Evolutionary conservation across 352 stramenopile genomes (phyloP), one percentile per base, ranked within the genome.

Genomic region (Phytopythium oedochilum): DNA sequence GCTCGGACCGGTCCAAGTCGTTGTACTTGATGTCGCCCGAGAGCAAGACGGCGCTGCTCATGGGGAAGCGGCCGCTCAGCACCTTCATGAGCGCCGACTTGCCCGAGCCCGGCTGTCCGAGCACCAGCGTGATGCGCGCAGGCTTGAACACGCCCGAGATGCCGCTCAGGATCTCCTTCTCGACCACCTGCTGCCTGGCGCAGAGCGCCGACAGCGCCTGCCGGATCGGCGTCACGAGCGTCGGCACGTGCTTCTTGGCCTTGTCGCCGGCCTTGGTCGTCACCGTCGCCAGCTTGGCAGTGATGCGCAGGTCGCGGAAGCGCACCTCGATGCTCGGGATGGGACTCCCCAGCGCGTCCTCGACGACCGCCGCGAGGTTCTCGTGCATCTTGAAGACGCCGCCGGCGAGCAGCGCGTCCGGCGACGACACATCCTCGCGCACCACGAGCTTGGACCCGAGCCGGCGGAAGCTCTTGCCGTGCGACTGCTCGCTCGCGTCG

Each of bases 341-440:
- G 7, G 74, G 72, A 23, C 61, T 28, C 11, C 73, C 73, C 1
- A 76, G 35, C 7, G 73, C 60, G 6, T 62, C 63, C 45, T 85
- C 71, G 14, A 82, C 48, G 6, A 71, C 73, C 3, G 63, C 52
- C 1, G 73, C 68, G 43, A 89, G 63, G 25, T 50, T 75, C 42
- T 70, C 56, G 52, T 88, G 65, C 77, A 88, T 85, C 15, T 69
- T 63, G 23, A 83, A 61, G 36, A 80, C 62, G 25, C 74, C 77
- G 9, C 55, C 57, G 2, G 65, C 72, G 46, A 88, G 54, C 32
- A 88, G 50, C 29, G 63, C 64, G 26, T 88, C 77, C 11, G 70
- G 70, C 22, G 59, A 85, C 2, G 65, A 64, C 12, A 82, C 25
- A 14, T 70, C 59, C 29, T 78, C 57, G 5, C 68, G 66, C 6